phyloP scores from a whole-genome alignment of 2,329 filamentous ascomycete species.

The Seiridium cupressi region DNA sequence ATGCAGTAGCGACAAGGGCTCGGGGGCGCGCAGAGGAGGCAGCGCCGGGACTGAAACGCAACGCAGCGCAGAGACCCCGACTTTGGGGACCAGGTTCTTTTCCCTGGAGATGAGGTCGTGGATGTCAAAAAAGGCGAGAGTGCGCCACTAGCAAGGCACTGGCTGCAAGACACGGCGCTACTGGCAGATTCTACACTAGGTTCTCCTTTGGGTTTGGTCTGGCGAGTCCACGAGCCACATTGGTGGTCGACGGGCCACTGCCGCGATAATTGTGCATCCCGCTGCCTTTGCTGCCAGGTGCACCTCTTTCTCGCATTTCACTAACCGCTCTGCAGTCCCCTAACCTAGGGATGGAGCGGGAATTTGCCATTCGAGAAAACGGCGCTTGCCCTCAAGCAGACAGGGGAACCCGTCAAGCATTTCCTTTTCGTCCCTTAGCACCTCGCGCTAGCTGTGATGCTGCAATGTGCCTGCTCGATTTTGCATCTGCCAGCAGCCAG shows the following conservation, averaged over 20 bases:
- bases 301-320: too few relatives aligned
- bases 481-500: neutral
- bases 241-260: too few relatives aligned
- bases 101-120: slow-evolving; percentile 2
- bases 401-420: neutral
- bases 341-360: neutral
- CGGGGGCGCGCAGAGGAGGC: too few relatives aligned
- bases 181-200: neutral
- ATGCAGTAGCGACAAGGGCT: too few relatives aligned
- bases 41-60: too few relatives aligned
- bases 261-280: too few relatives aligned
- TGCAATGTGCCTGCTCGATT: neutral
- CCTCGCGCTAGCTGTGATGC: neutral
- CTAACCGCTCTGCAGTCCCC: neutral
- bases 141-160: neutral
- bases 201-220: neutral
- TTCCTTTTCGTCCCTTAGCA: slow-evolving; percentile 2
- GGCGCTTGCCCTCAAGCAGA: neutral
- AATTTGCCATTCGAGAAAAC: neutral
- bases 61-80: neutral
- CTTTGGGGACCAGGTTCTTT: neutral
- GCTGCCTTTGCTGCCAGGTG: too few relatives aligned
- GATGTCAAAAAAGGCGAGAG: neutral
- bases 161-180: neutral
- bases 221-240: too few relatives aligned